Evolutionary conservation across 2,329 filamentous ascomycete species (phyloP).

Genomic region (Elsinoe fawcettii): DNA sequence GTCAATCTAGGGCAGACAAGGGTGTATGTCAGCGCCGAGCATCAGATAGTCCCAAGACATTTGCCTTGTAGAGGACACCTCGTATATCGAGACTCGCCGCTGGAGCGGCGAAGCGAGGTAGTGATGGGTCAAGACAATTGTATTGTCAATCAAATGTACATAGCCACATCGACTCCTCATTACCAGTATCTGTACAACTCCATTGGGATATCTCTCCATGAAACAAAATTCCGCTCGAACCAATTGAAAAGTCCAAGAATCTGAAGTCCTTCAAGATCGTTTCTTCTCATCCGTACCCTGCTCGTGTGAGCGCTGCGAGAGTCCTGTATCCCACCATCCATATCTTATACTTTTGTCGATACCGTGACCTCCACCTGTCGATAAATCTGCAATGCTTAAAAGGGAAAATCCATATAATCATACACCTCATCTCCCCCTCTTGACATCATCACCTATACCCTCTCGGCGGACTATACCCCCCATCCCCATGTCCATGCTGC

Average conservation of each 20-base stretch:
- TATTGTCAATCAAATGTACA: background rate
- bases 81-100: no score
- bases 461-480: background rate
- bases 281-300: background rate
- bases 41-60: background rate
- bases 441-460: background rate
- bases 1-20: background rate
- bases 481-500: background rate
- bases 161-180: background rate
- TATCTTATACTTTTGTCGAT: background rate
- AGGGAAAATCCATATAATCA: background rate
- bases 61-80: background rate
- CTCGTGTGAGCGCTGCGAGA: background rate
- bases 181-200: constrained; percentile 1
- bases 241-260: background rate
- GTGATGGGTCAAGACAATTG: background rate
- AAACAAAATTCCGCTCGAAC: background rate
- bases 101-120: background rate
- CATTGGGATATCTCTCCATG: background rate
- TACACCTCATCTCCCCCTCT: background rate
- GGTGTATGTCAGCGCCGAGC: background rate
- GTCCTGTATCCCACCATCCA: background rate
- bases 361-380: background rate
- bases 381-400: background rate
- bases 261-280: background rate